Conservation (phyloP, 192 early-diverging fungal species). For the Coemansia sp. region DNA sequence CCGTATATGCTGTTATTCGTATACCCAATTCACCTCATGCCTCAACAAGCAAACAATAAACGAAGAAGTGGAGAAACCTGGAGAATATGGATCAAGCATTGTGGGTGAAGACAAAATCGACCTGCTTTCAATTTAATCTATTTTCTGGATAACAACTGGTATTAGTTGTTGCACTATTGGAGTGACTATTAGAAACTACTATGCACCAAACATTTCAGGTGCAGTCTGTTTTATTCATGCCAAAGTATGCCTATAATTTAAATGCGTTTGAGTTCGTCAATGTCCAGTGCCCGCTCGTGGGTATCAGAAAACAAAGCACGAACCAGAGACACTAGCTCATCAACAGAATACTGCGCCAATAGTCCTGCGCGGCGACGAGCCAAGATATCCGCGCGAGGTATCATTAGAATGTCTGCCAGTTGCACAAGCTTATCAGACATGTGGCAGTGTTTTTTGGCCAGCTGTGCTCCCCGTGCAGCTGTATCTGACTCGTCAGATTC, state of each 20-base stretch:
- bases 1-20: neutral
- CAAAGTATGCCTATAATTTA: neutral
- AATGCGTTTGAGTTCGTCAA: conserved; percentile 19
- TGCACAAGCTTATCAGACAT: conserved; percentile 22
- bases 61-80: neutral
- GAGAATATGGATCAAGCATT: neutral
- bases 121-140: neutral
- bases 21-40: neutral
- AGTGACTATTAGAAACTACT: too few relatives aligned
- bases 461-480: neutral
- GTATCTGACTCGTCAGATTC: neutral
- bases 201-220: too few relatives aligned
- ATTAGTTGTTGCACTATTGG: too few relatives aligned
- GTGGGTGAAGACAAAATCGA: neutral
- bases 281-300: conserved; percentile 29
- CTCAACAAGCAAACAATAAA: conserved; percentile 2
- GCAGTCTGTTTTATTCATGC: too few relatives aligned
- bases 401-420: conserved; percentile 44
- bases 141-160: too few relatives aligned
- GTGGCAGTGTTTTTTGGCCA: conserved; percentile 24
- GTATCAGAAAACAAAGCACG: conserved; percentile 41
- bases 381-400: conserved; percentile 45
- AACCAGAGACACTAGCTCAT: conserved; percentile 31
- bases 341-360: conserved; percentile 23
- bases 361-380: conserved; percentile 43